Evolutionary conservation across 257 asterid genomes (phyloP), one percentile per base, ranked within the genome.

Genomic region (Lycium ferocissimum): DNA sequence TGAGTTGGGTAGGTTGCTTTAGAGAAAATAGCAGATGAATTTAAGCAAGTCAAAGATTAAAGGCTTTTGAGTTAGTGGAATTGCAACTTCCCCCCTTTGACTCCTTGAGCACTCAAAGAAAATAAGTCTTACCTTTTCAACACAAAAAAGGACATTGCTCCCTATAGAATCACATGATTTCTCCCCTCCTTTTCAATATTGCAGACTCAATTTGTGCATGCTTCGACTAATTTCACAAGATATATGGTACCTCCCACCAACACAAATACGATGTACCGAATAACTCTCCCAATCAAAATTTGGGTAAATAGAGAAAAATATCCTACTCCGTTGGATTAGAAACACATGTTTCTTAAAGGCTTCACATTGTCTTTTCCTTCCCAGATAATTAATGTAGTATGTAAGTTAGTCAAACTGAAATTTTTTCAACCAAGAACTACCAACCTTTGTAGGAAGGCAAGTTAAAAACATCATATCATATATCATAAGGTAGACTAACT

Each of bases 1-100:
- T 73, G 81, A 47, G 9, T 47, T 73, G 10, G 57, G 57, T 45
- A 72, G 80, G 80, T 72, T 43, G 14, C 17, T 72, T 18, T 43
- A 72, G 57, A 71, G 1, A 71, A n/a, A 72, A 35, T 72, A 45
- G 37, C 43, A 72, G 33, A 72, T 37, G 14, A 45, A 11, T 43
- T n/a, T 72, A 59, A 47, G n/a, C 43, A 11, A 73, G 61, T 20
- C 20, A n/a, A 73, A 73, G 7, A 18, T 71, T 71, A 17, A 17
- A 17, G 33, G 15, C 54, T n/a, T 15, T 8, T 40, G 0, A 71
- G 20, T 72, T 72, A 72, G 58, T 72, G 58, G 57, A 70, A 3
- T 70, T 37, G 33, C 54, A 9, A 40, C 54, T 17, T 61, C 3
- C 33, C 65, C 56, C 79, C 37, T 11, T 0, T 49, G 17, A 45